These are phyloP conservation scores for Carex sylvatica DNA, from an alignment of 202 grass and related monocot genomes.

Conservation along the genomic window DNA sequence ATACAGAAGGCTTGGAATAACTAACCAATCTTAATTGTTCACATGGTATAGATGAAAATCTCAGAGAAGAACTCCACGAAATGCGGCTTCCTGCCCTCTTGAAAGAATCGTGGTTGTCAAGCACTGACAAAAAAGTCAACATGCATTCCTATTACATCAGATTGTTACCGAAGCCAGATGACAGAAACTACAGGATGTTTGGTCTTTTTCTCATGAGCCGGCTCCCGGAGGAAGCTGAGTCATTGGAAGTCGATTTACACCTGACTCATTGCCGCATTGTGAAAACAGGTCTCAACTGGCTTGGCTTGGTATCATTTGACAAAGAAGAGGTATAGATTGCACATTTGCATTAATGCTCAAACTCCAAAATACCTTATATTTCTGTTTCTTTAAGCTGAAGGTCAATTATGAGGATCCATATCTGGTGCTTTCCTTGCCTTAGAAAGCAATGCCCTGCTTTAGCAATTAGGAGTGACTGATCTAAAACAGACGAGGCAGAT, in stretches of 20 bases:
- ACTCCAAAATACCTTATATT: neutral
- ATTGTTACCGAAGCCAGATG: constrained; percentile 68
- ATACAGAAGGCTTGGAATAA: constrained; percentile 5
- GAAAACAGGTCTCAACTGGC: constrained; percentile 59
- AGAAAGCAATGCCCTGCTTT: neutral
- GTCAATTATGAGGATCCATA: neutral
- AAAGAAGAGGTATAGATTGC: constrained; percentile 54
- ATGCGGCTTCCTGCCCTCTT: constrained; percentile 73
- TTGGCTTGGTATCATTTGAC: constrained; percentile 49
- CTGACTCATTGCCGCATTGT: constrained; percentile 72
- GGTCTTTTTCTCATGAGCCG: constrained; percentile 71
- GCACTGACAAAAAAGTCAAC: constrained; percentile 38
- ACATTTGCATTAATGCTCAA: neutral
- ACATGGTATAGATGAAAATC: constrained; percentile 68
- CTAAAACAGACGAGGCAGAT: neutral
- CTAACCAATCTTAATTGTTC: constrained; percentile 26
- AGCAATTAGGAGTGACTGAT: neutral
- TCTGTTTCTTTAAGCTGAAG: neutral
- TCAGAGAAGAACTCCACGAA: constrained; percentile 82
- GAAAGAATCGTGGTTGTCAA: constrained; percentile 39
- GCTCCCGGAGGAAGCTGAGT: constrained; percentile 80
- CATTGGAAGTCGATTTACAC: constrained; percentile 78
- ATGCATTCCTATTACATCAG: constrained; percentile 82
- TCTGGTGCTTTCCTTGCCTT: neutral
- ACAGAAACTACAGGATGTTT: constrained; percentile 86